Evolutionary conservation across 2,329 filamentous ascomycete species (phyloP), one percentile per base, ranked within the genome.

Genomic region (Aspergillus latus): DNA sequence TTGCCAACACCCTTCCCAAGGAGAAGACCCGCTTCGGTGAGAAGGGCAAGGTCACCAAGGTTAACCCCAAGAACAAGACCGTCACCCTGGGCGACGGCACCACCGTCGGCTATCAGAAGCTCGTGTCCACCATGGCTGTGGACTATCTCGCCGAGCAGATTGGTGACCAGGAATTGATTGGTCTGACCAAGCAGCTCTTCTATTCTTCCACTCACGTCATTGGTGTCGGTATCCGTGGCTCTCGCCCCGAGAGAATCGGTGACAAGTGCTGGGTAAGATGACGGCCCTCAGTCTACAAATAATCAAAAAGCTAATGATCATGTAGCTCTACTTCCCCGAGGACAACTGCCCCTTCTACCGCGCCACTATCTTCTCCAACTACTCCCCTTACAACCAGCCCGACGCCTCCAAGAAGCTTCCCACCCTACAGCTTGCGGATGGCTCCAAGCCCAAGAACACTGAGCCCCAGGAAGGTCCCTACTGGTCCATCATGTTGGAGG

Each of bases 311-410:
- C 30, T 45, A 49, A 39, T 54, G 49, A 9, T n/a, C 30, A 36
- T 21, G 10, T 47, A 88, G 87, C 83, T 99, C 64, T 99, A 99
- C 85, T 99, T 97, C 86, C 94, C 94, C 61, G 94, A 99, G 78
- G 89, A 96, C 76, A 88, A 99, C 84, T 97, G 92, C 82, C 92
- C 92, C 74, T 99, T 99, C 84, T 99, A 99, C 84, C 90, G 94
- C 67, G 94, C 94, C 71, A 99, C 94, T 72, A 97, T 99, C 80
- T 99, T 99, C 86, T 97, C 93, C 78, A 99, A 99, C 85, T 99
- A 99, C 84, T 97, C 94, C 21, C 94, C 93, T 52, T 87, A 96
- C 85, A 99, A 99, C 83, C 94, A 97, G 80, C 94, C 94, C 34
- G 81, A 89, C 64, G 82, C 86, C 58, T 86, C 88, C 56, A 87